Conservation (phyloP, 768 basidiomycete species). For the Mycena crocata region DNA sequence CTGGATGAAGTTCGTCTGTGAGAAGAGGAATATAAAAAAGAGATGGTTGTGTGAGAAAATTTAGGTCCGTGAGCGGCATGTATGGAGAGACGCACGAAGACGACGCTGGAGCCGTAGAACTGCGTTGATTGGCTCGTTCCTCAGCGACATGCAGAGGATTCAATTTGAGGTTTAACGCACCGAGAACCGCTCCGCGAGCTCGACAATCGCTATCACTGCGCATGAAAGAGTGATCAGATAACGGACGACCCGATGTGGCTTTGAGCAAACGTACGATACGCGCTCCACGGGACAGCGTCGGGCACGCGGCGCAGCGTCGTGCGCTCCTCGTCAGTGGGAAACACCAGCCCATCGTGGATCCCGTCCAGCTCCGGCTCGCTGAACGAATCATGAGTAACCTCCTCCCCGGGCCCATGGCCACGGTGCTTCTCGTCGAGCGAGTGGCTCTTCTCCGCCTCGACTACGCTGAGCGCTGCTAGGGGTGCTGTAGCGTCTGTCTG, state of each 20-base stretch:
- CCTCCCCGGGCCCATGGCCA: no score
- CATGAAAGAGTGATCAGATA: not conserved
- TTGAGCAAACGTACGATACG: conserved; percentile 47
- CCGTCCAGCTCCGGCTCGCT: conserved; percentile 31
- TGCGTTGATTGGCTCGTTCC: not conserved
- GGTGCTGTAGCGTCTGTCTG: not conserved
- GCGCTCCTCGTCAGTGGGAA: conserved; percentile 73
- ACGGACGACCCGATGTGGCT: not conserved
- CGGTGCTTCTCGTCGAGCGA: not conserved
- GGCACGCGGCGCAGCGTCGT: conserved; percentile 69
- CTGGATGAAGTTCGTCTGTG: conserved; percentile 80
- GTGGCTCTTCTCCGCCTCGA: not conserved
- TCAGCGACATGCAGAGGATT: not conserved
- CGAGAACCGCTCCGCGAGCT: conserved; percentile 82
- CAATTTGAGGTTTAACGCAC: conserved; percentile 55
- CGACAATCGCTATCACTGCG: conserved; percentile 72
- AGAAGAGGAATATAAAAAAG: no score
- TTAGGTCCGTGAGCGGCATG: not conserved
- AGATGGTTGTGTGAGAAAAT: no score
- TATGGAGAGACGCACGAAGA: not conserved
- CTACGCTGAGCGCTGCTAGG: not conserved
- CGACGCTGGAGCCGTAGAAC: conserved; percentile 24
- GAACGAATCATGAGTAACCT: not conserved
- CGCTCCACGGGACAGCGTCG: conserved; percentile 68
- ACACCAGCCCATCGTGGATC: conserved; percentile 66